Conservation (phyloP, 2,329 filamentous ascomycete genomes). For the Colletotrichum sp. region DNA sequence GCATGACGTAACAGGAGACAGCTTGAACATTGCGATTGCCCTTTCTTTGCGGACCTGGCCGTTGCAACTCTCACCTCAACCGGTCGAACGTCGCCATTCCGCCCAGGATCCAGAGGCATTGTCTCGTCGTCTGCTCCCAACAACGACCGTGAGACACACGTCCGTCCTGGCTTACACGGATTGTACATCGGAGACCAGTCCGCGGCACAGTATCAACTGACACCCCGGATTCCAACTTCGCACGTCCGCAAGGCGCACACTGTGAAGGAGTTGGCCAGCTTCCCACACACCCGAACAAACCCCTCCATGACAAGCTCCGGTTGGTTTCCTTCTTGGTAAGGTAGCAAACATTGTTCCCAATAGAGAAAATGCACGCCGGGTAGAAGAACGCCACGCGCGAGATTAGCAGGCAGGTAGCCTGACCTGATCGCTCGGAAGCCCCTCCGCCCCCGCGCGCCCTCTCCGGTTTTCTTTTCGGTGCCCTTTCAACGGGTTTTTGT, state of each 20-base stretch:
- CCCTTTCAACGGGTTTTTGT: not conserved
- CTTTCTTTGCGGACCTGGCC: not conserved
- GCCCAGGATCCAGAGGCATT: not conserved
- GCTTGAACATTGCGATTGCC: not conserved
- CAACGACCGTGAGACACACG: not conserved
- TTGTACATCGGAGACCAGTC: not conserved
- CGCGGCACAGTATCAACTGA: conserved; percentile 20
- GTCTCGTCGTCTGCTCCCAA: not conserved
- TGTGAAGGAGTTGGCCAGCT: conserved; percentile 10
- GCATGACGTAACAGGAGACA: conserved; percentile 9
- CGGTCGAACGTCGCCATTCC: not conserved
- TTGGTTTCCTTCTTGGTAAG: conserved; percentile 9
- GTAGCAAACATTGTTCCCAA: conserved; percentile 14
- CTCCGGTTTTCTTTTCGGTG: not conserved
- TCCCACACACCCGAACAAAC: conserved; percentile 13
- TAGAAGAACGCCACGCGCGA: not conserved
- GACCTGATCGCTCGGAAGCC: not conserved
- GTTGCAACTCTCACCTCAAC: not conserved
- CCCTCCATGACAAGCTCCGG: conserved; percentile 17
- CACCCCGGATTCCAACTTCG: conserved; percentile 2
- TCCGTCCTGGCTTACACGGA: not conserved
- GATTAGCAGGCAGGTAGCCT: not conserved
- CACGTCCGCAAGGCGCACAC: conserved; percentile 19
- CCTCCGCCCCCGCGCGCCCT: not conserved
- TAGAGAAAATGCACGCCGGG: conserved; percentile 1